These are phyloP conservation scores for Fusarium kyushuense DNA, from an alignment of 2,329 filamentous ascomycete species.

Conservation along the genomic window DNA sequence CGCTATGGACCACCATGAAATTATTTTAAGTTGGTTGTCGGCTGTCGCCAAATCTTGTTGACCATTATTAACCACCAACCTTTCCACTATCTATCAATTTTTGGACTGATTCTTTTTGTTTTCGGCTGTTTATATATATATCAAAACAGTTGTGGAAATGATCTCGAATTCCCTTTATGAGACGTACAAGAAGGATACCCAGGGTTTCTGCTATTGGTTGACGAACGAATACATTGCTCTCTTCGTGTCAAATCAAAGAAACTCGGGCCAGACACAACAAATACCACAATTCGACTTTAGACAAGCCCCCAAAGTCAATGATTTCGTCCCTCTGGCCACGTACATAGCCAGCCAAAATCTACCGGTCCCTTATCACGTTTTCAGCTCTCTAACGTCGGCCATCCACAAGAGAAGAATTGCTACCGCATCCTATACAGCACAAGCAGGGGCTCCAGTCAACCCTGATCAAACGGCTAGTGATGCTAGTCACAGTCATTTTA, in stretches of 20 bases:
- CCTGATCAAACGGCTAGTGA: slow-evolving; percentile 54
- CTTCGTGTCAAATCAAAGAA: background rate
- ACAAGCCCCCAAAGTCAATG: background rate
- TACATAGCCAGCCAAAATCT: background rate
- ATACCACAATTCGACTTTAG: background rate
- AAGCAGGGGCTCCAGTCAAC: slow-evolving; percentile 46
- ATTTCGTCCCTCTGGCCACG: background rate
- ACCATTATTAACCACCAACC: background rate
- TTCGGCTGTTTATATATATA: background rate
- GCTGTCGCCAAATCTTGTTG: background rate
- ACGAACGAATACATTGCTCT: background rate
- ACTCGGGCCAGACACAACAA: too few relatives aligned
- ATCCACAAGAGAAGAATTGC: slow-evolving; percentile 52
- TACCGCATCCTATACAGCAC: slow-evolving; percentile 50
- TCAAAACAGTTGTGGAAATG: background rate
- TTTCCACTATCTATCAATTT: too few relatives aligned
- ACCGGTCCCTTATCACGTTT: slow-evolving; percentile 44
- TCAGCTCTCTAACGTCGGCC: slow-evolving; percentile 53
- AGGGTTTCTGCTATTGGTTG: background rate
- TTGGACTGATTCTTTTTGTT: background rate
- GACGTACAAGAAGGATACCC: background rate
- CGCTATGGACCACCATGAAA: background rate
- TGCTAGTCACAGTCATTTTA: slow-evolving; percentile 57
- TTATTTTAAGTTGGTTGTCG: background rate
- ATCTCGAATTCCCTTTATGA: background rate